Evolutionary conservation across 352 stramenopile genomes (phyloP), one percentile per base, ranked within the genome.

Genomic region (Phytophthora palmivora): DNA sequence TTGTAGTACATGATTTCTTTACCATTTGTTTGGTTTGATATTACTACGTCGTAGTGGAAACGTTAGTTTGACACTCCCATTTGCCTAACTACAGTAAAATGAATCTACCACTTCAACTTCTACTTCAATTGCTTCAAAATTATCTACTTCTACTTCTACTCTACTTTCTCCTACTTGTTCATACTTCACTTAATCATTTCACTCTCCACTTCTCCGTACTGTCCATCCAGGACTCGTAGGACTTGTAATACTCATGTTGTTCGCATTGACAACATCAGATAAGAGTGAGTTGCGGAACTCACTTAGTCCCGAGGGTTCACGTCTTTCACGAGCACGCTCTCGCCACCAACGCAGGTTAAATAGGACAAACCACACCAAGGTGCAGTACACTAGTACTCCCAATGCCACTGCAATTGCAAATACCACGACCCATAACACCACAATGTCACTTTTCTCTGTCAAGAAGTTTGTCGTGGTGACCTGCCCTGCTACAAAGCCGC

Each of bases 311-410:
- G 63, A 71, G 4, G 56, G 47, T 43, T 58, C 61, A 26, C 51
- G 55, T 32, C 44, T 18, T 19, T 56, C 46, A 12, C 38, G 47
- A 26, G 33, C 32, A 12, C 53, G 19, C 22, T 77, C 63, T 53
- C 58, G 47, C 50, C 62, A 66, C 80, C 78, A 89, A 19, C 80
- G 76, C 38, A 75, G 24, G 2, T 44, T 70, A 41, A 89, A 89
- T 12, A 87, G 21, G 22, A 70, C 53, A 33, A 77, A 66, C 33
- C 71, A 74, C 28, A 85, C 36, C 7, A 73, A 12, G 4, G 75
- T 72, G 60, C 61, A 78, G 48, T 77, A 82, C 22, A 81, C 70
- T 36, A 89, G 41, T 16, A 85, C 69, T 12, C 76, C 80, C 12
- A 85, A 24, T 11, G 67, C 64, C 24, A 74, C 30, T n/a, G 73